Conservation (phyloP, 2,329 filamentous ascomycete species). For the Bipolaris zeicola region DNA sequence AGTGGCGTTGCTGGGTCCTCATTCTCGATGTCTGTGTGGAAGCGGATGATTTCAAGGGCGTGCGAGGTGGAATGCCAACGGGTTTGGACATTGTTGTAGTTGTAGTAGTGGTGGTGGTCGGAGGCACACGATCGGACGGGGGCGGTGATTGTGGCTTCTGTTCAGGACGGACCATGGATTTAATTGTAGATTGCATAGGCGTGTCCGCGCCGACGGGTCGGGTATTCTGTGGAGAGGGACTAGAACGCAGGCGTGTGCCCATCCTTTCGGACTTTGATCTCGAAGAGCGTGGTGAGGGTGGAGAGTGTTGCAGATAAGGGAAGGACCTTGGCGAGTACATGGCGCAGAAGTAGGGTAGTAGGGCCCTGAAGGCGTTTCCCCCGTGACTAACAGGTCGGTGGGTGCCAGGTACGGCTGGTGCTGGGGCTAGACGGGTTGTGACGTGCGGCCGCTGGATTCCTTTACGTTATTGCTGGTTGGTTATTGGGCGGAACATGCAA, state of each 20-base stretch:
- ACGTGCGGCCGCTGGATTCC: slow-evolving; percentile 36
- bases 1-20: slow-evolving; percentile 39
- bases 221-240: slow-evolving; percentile 21
- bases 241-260: slow-evolving; percentile 34
- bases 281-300: slow-evolving; percentile 40
- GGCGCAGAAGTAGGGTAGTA: slow-evolving; percentile 38
- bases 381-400: slow-evolving; percentile 33
- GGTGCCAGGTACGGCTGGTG: slow-evolving; percentile 20
- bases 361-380: slow-evolving; percentile 30
- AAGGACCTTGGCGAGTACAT: slow-evolving; percentile 54
- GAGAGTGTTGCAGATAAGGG: slow-evolving; percentile 46
- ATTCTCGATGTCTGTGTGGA: slow-evolving; percentile 40
- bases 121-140: slow-evolving; percentile 3
- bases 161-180: slow-evolving; percentile 6
- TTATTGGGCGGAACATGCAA: slow-evolving; percentile 40
- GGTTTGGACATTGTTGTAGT: slow-evolving; percentile 44
- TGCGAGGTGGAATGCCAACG: slow-evolving; percentile 50
- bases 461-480: slow-evolving; percentile 47
- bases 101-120: slow-evolving; percentile 5
- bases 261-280: slow-evolving; percentile 34
- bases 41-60: slow-evolving; percentile 35
- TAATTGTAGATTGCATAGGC: slow-evolving; percentile 15
- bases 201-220: slow-evolving; percentile 17
- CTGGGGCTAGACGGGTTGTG: slow-evolving; percentile 28
- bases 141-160: slow-evolving; percentile 7